phyloP scores from a whole-genome alignment of 768 basidiomycete genomes.

The Amanita fuliginea region DNA sequence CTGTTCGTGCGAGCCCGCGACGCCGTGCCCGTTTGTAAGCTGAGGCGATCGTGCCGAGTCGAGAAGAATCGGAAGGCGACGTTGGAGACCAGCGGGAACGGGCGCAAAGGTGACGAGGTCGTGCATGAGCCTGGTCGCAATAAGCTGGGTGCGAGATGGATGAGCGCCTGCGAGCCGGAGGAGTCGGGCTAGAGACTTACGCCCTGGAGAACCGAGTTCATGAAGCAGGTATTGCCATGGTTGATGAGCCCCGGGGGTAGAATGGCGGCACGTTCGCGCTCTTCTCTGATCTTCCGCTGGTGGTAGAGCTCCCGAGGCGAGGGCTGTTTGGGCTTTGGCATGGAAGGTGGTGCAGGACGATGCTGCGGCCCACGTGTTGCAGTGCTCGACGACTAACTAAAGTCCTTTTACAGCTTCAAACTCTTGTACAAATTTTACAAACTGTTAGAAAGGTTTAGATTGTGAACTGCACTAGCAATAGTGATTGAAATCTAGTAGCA shows the following conservation, averaged over 20 bases:
- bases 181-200: slow-evolving; percentile 31
- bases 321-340: slow-evolving; percentile 44
- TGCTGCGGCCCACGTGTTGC: no score
- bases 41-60: slow-evolving; percentile 48
- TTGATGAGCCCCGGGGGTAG: slow-evolving; percentile 70
- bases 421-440: no score
- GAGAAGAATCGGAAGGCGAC: slow-evolving; percentile 26
- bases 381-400: no score
- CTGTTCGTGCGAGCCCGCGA: slow-evolving; percentile 40
- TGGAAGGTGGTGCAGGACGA: slow-evolving; percentile 9
- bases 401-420: no score
- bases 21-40: slow-evolving; percentile 54
- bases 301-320: slow-evolving; percentile 57
- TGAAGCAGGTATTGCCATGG: slow-evolving; percentile 89
- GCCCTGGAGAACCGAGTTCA: slow-evolving; percentile 91
- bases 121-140: slow-evolving; percentile 53
- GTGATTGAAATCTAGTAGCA: no score
- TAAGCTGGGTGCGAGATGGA: slow-evolving; percentile 14
- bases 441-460: no score
- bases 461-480: no score
- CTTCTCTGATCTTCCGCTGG: slow-evolving; percentile 49
- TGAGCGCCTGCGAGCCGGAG: not conserved
- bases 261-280: slow-evolving; percentile 44
- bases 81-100: slow-evolving; percentile 30
- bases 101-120: slow-evolving; percentile 46